Percentiles rank a stretch among this genome's conserved stretches.
These are phyloP conservation scores for Piromyces finnis DNA, from an alignment of 192 early-diverging fungal genomes.

Conservation along the genomic window DNA sequence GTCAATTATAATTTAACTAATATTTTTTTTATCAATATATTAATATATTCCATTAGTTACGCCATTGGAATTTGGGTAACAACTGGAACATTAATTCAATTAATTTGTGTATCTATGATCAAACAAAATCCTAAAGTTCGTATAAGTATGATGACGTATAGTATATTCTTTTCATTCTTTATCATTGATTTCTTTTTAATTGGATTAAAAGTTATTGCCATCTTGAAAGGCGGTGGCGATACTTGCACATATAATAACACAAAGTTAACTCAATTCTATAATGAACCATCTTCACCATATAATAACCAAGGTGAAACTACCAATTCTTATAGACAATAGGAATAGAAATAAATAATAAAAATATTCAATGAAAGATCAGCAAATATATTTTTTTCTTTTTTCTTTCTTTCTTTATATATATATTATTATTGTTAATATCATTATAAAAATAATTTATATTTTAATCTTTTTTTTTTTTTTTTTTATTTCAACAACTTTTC, in stretches of 20 bases:
- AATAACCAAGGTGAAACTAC: neutral
- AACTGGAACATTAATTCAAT: neutral
- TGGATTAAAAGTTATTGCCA: neutral
- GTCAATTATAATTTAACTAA: too few relatives aligned
- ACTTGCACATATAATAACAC: neutral
- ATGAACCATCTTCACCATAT: neutral
- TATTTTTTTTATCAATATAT: too few relatives aligned
- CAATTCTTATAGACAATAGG: slow-evolving; percentile 3
- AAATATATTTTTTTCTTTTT: too few relatives aligned
- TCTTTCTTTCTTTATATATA: too few relatives aligned
- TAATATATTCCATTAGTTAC: neutral
- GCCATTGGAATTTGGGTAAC: neutral
- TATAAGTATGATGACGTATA: neutral
- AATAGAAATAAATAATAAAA: too few relatives aligned
- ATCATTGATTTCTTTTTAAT: neutral
- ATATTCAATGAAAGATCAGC: too few relatives aligned
- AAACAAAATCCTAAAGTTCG: neutral
- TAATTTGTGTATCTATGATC: neutral
- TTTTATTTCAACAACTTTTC: too few relatives aligned
- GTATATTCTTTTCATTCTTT: neutral
- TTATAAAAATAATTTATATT: too few relatives aligned
- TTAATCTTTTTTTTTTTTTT: too few relatives aligned
- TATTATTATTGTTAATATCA: too few relatives aligned
- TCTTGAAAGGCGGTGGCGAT: neutral
- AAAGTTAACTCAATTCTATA: neutral